Base-by-base conservation (phyloP, 495 filamentous ascomycete genomes). In the Xylaria flabelliformis region DNA sequence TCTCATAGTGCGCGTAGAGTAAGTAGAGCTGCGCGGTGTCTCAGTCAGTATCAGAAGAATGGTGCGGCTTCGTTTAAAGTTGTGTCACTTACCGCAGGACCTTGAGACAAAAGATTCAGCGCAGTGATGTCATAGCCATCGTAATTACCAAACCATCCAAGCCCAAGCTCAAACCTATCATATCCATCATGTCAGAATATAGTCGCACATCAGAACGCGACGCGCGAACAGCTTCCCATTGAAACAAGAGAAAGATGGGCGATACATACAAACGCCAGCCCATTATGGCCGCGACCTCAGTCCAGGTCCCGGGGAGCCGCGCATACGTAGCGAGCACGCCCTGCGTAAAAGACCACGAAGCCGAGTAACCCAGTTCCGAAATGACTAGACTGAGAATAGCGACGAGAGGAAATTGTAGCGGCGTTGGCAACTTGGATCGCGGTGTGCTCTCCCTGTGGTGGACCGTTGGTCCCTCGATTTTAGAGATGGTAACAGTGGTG, bases 51-150 rank as follows among this genome's bases (percentile, higher is more conserved):
- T 41, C 17, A 65, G 0, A 19, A 56, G 53, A 21, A 1, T 34
- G 36, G 36, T 39, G 32, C 41, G 69, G 69, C 69, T 56, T 56
- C 19, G 29, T 68, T 26, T 4, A n/a, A 29, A 36, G 39, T 29
- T 46, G 26, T 62, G 44, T 62, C 19, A 80, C 86, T 82, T 80
- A 89, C 87, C 64, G 86, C 87, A 42, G 94, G 94, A 13, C 91
- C 85, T 79, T 92, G 90, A 32, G 91, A 89, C 6, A 97, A 81
- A 67, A 92, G 81, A 32, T 89, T 88, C 75, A 94, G 85, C 24
- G 89, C 84, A 39, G 87, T 86, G 69, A 93, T 81, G 83, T 97
- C 94, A 75, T 91, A 86, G 75, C 88, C 86, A 78, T 95, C 93
- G 77, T 89, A 93, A 61, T 88, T 85, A 46, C 89, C 82, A 72